Evolutionary conservation across 192 early-diverging fungal species (phyloP).

Genomic region (Backusella macrospora): DNA sequence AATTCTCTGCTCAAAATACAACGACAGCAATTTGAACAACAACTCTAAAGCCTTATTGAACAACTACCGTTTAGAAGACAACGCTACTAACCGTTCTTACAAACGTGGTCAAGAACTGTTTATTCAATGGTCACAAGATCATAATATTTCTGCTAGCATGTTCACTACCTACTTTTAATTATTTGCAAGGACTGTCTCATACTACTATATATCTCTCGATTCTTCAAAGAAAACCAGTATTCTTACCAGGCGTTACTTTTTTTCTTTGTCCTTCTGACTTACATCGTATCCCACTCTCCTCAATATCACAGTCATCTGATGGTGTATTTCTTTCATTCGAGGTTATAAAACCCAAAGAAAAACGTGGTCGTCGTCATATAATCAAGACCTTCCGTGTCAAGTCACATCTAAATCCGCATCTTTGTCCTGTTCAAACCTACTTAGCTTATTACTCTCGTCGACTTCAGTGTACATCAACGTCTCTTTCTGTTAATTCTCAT

Average conservation of each 20-base stretch:
- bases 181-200: neutral
- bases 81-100: constrained; percentile 1
- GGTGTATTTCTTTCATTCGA: neutral
- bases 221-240: neutral
- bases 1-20: too few relatives aligned
- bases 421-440: neutral
- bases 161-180: too few relatives aligned
- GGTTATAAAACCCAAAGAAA: constrained; percentile 9
- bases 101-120: neutral
- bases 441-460: neutral
- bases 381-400: neutral
- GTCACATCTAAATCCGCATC: neutral
- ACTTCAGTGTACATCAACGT: too few relatives aligned
- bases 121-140: neutral
- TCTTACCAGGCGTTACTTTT: neutral
- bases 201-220: neutral
- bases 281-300: too few relatives aligned
- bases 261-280: constrained; percentile 13
- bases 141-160: too few relatives aligned
- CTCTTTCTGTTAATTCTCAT: too few relatives aligned
- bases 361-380: neutral
- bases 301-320: neutral
- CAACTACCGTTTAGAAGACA: neutral
- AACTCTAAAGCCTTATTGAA: too few relatives aligned
- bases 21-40: too few relatives aligned